Evolutionary conservation across 192 early-diverging fungal species (phyloP).

Genomic region (Polychytrium aggregatum): DNA sequence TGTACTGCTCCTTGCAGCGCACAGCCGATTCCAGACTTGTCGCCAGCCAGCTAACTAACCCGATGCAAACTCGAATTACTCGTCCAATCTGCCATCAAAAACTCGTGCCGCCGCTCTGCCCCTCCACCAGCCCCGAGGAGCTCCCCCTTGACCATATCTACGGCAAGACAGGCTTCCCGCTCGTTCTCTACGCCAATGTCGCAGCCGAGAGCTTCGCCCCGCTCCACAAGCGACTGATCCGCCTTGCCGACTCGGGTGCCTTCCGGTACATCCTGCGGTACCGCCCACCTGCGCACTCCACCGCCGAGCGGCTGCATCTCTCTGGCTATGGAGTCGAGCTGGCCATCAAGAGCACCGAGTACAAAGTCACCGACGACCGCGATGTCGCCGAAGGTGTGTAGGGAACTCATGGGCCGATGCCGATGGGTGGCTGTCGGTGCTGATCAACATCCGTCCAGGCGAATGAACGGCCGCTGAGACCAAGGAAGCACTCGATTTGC

Average conservation of each 20-base stretch:
- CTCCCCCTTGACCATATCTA: slow-evolving; percentile 57
- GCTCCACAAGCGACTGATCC: slow-evolving; percentile 43
- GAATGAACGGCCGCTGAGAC: background rate
- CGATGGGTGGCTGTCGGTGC: too few species aligned
- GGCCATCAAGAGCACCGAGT: slow-evolving; percentile 92
- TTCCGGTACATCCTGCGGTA: slow-evolving; percentile 66
- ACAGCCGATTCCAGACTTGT: slow-evolving; percentile 12
- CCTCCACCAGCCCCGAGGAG: background rate
- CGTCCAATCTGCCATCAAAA: too few species aligned
- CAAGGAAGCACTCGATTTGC: background rate
- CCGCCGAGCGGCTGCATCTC: slow-evolving; percentile 36
- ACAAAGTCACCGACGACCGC: slow-evolving; percentile 91
- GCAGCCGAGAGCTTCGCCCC: slow-evolving; percentile 39
- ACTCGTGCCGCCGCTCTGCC: slow-evolving; percentile 13
- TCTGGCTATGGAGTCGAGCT: slow-evolving; percentile 90
- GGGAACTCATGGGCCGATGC: too few species aligned
- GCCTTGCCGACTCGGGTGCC: slow-evolving; percentile 30
- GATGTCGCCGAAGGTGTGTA: slow-evolving; percentile 33
- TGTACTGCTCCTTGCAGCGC: slow-evolving; percentile 1
- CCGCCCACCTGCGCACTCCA: slow-evolving; percentile 14
- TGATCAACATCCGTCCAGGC: too few species aligned
- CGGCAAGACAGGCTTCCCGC: slow-evolving; percentile 6
- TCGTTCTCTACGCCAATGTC: slow-evolving; percentile 67
- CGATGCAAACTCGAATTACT: too few species aligned
- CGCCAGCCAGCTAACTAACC: slow-evolving; percentile 10